Base-by-base conservation (phyloP, 768 basidiomycete species). In the Termitomyces sp. region DNA sequence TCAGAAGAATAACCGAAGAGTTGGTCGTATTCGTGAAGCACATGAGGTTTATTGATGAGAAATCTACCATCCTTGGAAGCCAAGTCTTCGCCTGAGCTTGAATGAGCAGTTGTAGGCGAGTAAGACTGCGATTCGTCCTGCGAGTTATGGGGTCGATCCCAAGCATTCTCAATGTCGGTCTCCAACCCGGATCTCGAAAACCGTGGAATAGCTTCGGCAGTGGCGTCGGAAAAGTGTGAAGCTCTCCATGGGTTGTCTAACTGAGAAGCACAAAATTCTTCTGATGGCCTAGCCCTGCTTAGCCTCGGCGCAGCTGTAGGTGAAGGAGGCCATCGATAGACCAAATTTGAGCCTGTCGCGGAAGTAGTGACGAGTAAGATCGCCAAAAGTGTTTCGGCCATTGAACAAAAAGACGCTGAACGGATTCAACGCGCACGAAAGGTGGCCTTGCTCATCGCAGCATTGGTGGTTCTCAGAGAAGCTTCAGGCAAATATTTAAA, bases 341-440 rank as follows among this genome's bases (percentile, higher is more conserved):
- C 87, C 5, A 94, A 73, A 62, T 77, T 87, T 10, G 86, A 83
- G 27, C 89, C 91, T 65, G 86, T 90, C 7, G 90, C 86, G 9
- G 92, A 94, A 13, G 87, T 86, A 5, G 91, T 91, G 43, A 93
- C 90, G 36, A 97, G 82, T 4, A 95, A 72, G 59, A 96, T 77
- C 10, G 91, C 87, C 47, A 94, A 75, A 32, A 97, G 79, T 2
- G 86, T 85, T 71, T 90, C 87, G 41, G 87, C 86, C 88, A 91
- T 90, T 29, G 18, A 26, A 10, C 12, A 44, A n/a, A n/a, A n/a
- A n/a, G n/a, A 50, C 29, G 44, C 6, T 29, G 4, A 29, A 29
- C 29, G 29, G 20, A 39, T 4, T 56, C 44, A 52, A 41, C 22
- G 31, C 41, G 31, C 27, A 44, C 20, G 8, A 42, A 43, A 13